Conservation (phyloP, 2,329 filamentous ascomycete genomes). For the Helotiales sp. region DNA sequence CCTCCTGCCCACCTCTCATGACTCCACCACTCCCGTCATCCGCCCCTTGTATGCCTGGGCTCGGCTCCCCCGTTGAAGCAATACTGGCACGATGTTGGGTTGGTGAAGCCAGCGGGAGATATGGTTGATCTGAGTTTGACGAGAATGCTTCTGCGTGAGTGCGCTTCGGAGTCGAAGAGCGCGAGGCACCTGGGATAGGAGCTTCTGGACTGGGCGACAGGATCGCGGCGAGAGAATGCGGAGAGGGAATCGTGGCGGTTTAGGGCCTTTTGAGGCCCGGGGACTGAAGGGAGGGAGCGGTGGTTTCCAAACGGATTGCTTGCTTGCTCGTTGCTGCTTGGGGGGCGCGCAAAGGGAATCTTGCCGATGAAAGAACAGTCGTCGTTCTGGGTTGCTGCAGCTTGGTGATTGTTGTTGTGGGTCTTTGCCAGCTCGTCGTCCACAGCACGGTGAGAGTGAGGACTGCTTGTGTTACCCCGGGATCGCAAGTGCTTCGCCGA, state of each 20-base stretch:
- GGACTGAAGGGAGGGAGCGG: conserved; percentile 8
- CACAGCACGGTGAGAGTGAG: conserved; percentile 17
- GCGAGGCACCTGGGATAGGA: conserved; percentile 31
- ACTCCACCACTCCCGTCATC: conserved; percentile 38
- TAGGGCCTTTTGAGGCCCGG: conserved; percentile 37
- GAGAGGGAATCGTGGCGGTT: conserved; percentile 45
- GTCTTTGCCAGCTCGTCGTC: conserved; percentile 13
- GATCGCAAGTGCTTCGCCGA: conserved; percentile 27
- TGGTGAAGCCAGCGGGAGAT: conserved; percentile 42
- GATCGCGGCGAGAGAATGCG: conserved; percentile 45
- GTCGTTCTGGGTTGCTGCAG: conserved; percentile 24
- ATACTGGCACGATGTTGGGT: conserved; percentile 36
- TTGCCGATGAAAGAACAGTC: conserved; percentile 16
- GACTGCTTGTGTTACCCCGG: conserved; percentile 25
- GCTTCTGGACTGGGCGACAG: conserved; percentile 41
- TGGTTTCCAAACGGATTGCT: conserved; percentile 9
- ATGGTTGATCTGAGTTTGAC: conserved; percentile 34
- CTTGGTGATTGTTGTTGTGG: conserved; percentile 14
- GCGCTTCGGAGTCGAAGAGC: conserved; percentile 42
- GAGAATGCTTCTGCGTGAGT: conserved; percentile 43
- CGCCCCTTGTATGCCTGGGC: conserved; percentile 33
- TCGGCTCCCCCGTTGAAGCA: conserved; percentile 33
- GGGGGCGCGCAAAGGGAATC: conserved; percentile 7
- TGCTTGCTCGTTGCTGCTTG: conserved; percentile 1
- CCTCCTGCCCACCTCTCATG: conserved; percentile 46